Conservation (phyloP, 2,329 filamentous ascomycete species). For the Fusarium pininemorale region DNA sequence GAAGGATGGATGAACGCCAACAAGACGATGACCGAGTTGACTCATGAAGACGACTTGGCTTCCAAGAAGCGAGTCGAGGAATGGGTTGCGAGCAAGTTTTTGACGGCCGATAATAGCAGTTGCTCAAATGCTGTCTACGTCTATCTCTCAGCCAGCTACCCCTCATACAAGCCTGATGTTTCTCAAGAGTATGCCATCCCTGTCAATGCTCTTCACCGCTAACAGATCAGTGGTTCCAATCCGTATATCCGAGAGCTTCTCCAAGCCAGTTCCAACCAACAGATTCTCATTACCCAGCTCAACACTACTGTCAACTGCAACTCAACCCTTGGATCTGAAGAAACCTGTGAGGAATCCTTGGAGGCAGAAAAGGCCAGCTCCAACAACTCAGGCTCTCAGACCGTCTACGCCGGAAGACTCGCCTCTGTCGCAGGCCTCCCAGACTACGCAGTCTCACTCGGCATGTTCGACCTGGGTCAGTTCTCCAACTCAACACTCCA, state of each 20-base stretch:
- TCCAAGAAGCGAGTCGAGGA: not conserved
- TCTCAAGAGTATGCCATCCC: conserved; percentile 1
- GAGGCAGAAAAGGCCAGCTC: not conserved
- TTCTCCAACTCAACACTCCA: not conserved
- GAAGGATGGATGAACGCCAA: not conserved
- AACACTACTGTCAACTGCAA: conserved; percentile 10
- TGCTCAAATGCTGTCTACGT: conserved; percentile 18
- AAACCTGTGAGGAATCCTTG: not conserved
- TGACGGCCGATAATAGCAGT: not conserved
- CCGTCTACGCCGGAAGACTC: not conserved
- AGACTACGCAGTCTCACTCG: conserved; percentile 16
- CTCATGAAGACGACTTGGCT: not conserved
- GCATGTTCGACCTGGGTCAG: conserved; percentile 3
- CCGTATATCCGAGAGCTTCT: not conserved
- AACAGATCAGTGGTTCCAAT: not conserved
- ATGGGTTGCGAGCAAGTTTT: not conserved
- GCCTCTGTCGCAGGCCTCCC: conserved; percentile 15
- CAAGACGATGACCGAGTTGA: not conserved
- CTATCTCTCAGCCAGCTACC: not conserved
- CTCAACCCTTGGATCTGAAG: not conserved
- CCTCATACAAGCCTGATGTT: conserved; percentile 20
- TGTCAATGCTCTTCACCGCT: accelerated
- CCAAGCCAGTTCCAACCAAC: accelerated
- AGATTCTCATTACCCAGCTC: not conserved
- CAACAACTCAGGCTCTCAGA: not conserved